Percentiles rank a stretch among this genome's conserved stretches.
Evolutionary conservation across 768 basidiomycete genomes (phyloP).

Genomic region (Boletus vermiculosoides): DNA sequence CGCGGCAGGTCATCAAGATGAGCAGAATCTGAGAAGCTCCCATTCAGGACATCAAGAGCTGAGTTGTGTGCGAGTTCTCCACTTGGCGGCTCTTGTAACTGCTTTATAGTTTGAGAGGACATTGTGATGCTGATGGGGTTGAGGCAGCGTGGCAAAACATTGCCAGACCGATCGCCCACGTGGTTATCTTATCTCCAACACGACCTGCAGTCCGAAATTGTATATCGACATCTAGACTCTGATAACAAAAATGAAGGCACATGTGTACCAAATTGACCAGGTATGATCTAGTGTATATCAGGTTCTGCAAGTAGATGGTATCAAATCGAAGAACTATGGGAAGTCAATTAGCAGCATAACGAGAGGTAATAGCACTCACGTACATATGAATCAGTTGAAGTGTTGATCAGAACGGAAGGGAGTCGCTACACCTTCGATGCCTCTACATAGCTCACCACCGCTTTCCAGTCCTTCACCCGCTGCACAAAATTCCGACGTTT

Average conservation of each 20-base stretch:
- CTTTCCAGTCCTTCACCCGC: constrained; percentile 64
- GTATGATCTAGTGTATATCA: neutral
- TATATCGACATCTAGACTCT: neutral
- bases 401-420: neutral
- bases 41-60: constrained; percentile 42
- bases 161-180: constrained; percentile 10
- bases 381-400: neutral
- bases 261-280: neutral
- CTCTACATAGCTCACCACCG: constrained; percentile 51
- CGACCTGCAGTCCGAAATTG: neutral
- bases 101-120: constrained; percentile 46
- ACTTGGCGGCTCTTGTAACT: constrained; percentile 50
- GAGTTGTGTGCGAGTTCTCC: constrained; percentile 37
- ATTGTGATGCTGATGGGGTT: constrained; percentile 19
- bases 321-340: neutral
- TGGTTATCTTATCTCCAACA: constrained; percentile 25
- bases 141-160: neutral
- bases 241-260: neutral
- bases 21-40: constrained; percentile 45
- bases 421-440: neutral
- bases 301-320: neutral
- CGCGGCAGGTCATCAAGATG: constrained; percentile 50
- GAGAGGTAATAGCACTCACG: neutral
- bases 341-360: neutral
- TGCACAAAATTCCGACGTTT: constrained; percentile 43